Conservation (phyloP, 768 basidiomycete species). For the Filobasidium floriforme region DNA sequence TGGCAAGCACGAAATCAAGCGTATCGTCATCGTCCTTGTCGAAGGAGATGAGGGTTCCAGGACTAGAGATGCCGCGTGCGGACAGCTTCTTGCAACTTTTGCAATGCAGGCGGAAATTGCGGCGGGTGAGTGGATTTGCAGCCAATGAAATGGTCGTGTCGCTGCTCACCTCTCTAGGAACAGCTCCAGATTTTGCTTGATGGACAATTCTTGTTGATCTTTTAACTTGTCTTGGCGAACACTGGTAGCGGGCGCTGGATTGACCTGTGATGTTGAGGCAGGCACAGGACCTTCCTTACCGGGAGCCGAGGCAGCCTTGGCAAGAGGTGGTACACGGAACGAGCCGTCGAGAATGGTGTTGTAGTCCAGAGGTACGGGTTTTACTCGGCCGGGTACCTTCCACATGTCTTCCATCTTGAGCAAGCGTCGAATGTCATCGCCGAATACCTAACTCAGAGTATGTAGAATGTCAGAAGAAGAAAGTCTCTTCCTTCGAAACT, state of each 20-base stretch:
- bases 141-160: neutral
- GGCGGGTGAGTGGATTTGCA: neutral
- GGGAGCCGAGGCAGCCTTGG: conserved; percentile 20
- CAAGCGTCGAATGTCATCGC: conserved; percentile 75
- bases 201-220: conserved; percentile 69
- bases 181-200: conserved; percentile 72
- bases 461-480: no score
- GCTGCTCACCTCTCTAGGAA: conserved; percentile 70
- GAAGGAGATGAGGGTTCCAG: conserved; percentile 55
- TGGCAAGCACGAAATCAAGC: conserved; percentile 90
- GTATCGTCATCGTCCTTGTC: conserved; percentile 98
- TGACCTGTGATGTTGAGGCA: conserved; percentile 23
- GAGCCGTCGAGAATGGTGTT: conserved; percentile 62
- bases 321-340: conserved; percentile 45
- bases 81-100: conserved; percentile 75
- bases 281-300: conserved; percentile 33
- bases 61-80: conserved; percentile 54
- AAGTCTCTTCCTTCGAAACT: neutral
- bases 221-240: conserved; percentile 51
- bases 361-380: conserved; percentile 75
- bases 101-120: neutral
- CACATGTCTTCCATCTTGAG: conserved; percentile 96
- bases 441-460: conserved; percentile 61
- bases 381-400: conserved; percentile 63
- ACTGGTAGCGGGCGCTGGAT: conserved; percentile 28